These are phyloP conservation scores for Pittosporum tobira DNA, from an alignment of 129 eudicot genomes.

Conservation along the genomic window DNA sequence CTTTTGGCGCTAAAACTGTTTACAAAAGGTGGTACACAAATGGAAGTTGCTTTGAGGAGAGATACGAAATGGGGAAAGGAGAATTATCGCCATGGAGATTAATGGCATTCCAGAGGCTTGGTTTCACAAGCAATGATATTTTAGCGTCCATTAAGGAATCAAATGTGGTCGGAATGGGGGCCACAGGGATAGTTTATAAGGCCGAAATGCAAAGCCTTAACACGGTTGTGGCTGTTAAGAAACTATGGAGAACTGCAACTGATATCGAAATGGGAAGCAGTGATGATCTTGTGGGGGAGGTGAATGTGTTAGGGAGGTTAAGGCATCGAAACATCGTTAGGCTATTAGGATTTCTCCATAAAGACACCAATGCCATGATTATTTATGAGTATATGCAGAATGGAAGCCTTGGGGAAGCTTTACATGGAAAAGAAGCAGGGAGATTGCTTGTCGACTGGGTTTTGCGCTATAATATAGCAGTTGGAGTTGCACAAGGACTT, in stretches of 20 bases:
- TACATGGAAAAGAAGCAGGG: slow-evolving; percentile 55
- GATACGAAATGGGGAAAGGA: slow-evolving; percentile 42
- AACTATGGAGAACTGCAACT: slow-evolving; percentile 59
- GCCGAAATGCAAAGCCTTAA: slow-evolving; percentile 56
- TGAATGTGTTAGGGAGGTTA: slow-evolving; percentile 58
- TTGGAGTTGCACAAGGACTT: slow-evolving; percentile 91
- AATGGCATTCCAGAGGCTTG: slow-evolving; percentile 81
- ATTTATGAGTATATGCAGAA: slow-evolving; percentile 76
- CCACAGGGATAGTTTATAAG: slow-evolving; percentile 80
- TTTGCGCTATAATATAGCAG: slow-evolving; percentile 66
- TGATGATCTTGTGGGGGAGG: slow-evolving; percentile 68
- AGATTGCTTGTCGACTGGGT: slow-evolving; percentile 80
- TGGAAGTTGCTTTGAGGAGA: slow-evolving; percentile 49
- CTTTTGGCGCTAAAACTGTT: slow-evolving; percentile 34
- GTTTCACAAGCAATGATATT: slow-evolving; percentile 56
- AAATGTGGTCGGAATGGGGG: slow-evolving; percentile 83
- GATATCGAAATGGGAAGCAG: slow-evolving; percentile 62
- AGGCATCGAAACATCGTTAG: slow-evolving; percentile 84
- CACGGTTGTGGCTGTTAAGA: slow-evolving; percentile 73
- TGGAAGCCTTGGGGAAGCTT: slow-evolving; percentile 85
- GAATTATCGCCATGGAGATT: slow-evolving; percentile 89
- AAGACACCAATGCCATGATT: slow-evolving; percentile 63
- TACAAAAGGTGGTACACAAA: slow-evolving; percentile 43
- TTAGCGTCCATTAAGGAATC: slow-evolving; percentile 57
- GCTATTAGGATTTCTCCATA: slow-evolving; percentile 69